Base-by-base conservation (phyloP, 129 eudicot species). In the Chrysanthemum makinoi region DNA sequence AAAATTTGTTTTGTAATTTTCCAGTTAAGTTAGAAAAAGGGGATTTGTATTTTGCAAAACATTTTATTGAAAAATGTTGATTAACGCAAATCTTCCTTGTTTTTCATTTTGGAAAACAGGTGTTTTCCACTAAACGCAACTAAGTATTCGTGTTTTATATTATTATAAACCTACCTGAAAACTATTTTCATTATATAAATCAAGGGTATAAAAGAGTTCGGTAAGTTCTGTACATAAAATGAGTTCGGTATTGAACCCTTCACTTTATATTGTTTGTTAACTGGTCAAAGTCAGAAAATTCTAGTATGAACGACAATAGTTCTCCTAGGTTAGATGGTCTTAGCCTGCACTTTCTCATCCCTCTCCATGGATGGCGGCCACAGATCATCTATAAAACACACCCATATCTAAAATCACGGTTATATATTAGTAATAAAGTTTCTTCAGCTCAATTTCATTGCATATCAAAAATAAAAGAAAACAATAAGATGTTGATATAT, bases 391-490 rank as follows among this genome's bases (percentile, higher is more conserved):
- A 35, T 73, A 10, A n/a, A 24, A 47, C 22, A 70, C 19, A 9
- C 16, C 56, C 67, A 22, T 24, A 17, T 19, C 24, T 51, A 35
- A 50, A 51, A 9, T 18, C 61, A 33, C 62, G 7, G 57, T 49
- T 48, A 48, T 6, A 51, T 33, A 10, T 46, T 24, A 20, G 19
- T 1, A 28, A 69, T 18, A 18, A 63, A 52, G 53, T 63, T 52
- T 64, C 70, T 63, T 73, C 63, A 39, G 65, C 65, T 74, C 46
- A 30, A 65, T 5, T 52, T 53, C 48, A 20, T 74, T 15, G 56
- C 24, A 55, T 61, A 33, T 52, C 10, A 74, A 51, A 33, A 75
- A 75, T 19, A n/a, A 43, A 50, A 73, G 57, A 12, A 75, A 48
- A 3, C 1, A 6, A 49, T 50, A 69, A 46, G 50, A 59, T 18